These are phyloP conservation scores for Trypanosoma brucei DNA, from an alignment of 208 protist genomes.

Conservation along the genomic window DNA sequence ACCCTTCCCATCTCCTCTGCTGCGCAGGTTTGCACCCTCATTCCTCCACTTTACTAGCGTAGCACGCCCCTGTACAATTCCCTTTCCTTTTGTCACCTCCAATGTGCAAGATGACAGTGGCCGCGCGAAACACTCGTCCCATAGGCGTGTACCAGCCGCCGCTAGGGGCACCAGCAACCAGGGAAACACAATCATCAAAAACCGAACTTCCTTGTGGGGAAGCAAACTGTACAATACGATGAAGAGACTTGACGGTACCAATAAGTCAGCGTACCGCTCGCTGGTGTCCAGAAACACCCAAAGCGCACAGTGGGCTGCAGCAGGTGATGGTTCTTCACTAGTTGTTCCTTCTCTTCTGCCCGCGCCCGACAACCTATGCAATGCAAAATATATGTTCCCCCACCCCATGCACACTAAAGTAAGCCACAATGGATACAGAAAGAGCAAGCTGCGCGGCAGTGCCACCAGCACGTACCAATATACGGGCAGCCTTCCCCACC, in stretches of 20 bases:
- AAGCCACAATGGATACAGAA: slow-evolving; percentile 26
- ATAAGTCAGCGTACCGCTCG: slow-evolving; percentile 2
- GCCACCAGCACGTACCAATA: slow-evolving; percentile 88
- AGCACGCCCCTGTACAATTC: too few species aligned
- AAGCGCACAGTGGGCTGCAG: neutral
- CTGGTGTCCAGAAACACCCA: slow-evolving; percentile 3
- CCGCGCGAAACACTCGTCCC: slow-evolving; percentile 6
- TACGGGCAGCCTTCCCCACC: slow-evolving; percentile 76
- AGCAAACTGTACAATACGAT: slow-evolving; percentile 80
- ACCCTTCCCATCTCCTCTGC: neutral
- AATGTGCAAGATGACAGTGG: too few species aligned
- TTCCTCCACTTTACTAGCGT: too few species aligned
- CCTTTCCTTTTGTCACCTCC: too few species aligned
- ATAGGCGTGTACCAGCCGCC: slow-evolving; percentile 20
- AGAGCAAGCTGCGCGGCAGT: slow-evolving; percentile 67
- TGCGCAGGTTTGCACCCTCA: too few species aligned
- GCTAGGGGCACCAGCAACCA: slow-evolving; percentile 67
- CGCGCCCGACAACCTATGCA: neutral
- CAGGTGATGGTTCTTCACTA: neutral
- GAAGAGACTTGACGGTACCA: slow-evolving; percentile 48
- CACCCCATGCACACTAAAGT: slow-evolving; percentile 15
- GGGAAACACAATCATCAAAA: slow-evolving; percentile 88
- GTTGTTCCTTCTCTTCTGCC: neutral
- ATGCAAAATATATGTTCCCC: neutral
- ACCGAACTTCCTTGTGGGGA: slow-evolving; percentile 94